Evolutionary conservation across 371 early-diverging fungal species (phyloP).

Genomic region (Mucor plumbeus): DNA sequence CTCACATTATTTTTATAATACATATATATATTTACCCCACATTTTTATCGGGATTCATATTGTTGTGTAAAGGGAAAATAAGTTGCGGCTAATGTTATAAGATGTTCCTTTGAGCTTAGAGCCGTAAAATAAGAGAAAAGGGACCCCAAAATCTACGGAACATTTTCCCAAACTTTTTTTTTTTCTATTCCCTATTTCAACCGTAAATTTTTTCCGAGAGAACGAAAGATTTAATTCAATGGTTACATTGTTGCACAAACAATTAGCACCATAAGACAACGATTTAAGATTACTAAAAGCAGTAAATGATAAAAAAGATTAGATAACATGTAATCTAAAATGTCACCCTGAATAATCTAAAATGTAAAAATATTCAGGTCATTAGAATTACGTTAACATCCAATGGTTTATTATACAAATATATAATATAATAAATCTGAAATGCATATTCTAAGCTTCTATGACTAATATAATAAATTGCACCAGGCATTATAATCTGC

Average conservation of each 20-base stretch:
- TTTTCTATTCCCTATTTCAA: neutral
- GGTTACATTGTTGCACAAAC: conserved; percentile 1
- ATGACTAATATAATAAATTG: no score
- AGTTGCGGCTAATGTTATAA: neutral
- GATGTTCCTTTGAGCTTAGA: neutral
- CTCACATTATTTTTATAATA: no score
- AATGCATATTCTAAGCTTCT: no score
- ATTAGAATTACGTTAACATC: no score
- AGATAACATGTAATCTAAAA: neutral
- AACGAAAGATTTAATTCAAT: neutral
- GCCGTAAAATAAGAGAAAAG: neutral
- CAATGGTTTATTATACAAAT: no score
- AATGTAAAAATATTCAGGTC: no score
- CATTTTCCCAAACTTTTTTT: neutral
- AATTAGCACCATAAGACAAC: neutral
- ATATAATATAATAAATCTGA: no score
- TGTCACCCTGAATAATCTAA: no score
- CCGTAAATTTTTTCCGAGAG: conserved; percentile 4
- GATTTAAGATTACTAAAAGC: conserved; percentile 2
- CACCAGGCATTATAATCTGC: no score
- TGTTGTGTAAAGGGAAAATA: neutral
- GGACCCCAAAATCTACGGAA: neutral
- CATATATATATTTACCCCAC: neutral
- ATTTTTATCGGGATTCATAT: conserved; percentile 1
- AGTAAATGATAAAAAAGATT: conserved; percentile 7